Conservation (phyloP, 2,329 filamentous ascomycete genomes). For the Dryadomyces quercus-mongolicae region DNA sequence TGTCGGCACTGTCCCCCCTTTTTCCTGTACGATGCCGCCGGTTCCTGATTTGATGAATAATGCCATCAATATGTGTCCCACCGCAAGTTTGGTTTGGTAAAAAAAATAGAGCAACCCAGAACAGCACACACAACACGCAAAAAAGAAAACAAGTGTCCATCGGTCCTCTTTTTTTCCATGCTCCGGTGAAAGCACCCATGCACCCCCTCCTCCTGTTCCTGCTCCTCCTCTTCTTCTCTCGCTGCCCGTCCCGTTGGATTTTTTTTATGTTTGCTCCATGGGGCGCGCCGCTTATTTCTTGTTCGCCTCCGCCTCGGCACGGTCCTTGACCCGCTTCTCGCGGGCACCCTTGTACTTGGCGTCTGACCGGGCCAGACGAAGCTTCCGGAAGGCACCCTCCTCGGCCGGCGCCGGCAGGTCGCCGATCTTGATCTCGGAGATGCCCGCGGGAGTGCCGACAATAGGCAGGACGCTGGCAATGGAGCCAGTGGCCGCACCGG, state of each 20-base stretch:
- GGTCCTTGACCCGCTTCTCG: constrained; percentile 88
- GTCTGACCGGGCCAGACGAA: constrained; percentile 76
- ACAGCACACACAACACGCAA: background rate
- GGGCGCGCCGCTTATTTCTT: constrained; percentile 57
- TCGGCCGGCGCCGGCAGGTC: constrained; percentile 69
- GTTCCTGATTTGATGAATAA: background rate
- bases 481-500: constrained; percentile 57
- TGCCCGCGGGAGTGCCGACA: constrained; percentile 48
- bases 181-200: background rate
- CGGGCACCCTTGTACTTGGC: constrained; percentile 69
- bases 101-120: background rate
- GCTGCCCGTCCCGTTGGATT: background rate
- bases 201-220: background rate
- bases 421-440: constrained; percentile 71
- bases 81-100: background rate
- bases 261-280: background rate
- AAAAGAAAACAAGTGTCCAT: background rate
- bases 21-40: background rate
- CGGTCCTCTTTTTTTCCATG: background rate
- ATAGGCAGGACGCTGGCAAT: constrained; percentile 58
- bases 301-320: constrained; percentile 68
- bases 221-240: background rate
- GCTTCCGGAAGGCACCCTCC: constrained; percentile 66
- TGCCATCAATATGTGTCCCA: background rate
- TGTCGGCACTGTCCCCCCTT: background rate